A percentile compares a stretch with the other conserved stretches of the same genome.
Conservation (phyloP, 2,329 filamentous ascomycete species). For the Exophiala calicioides region DNA sequence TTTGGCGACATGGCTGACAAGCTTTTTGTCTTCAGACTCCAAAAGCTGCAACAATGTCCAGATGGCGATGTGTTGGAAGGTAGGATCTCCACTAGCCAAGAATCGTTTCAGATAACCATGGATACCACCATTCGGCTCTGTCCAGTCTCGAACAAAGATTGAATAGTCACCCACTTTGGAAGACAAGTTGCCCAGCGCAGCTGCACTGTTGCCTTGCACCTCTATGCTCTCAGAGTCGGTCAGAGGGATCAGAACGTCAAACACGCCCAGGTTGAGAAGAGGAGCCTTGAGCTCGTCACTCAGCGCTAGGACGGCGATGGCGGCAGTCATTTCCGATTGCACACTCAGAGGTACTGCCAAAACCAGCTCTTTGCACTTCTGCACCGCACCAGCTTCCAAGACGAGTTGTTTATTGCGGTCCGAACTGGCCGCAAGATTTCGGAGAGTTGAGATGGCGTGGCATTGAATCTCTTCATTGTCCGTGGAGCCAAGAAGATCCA, state of each 20-base stretch:
- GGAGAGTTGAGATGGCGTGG: constrained; percentile 93
- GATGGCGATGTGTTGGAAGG: constrained; percentile 98
- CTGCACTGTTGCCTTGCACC: constrained; percentile 96
- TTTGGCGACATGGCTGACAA: constrained; percentile 86
- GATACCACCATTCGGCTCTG: constrained; percentile 86
- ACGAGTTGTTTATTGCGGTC: constrained; percentile 98
- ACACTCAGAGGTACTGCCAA: constrained; percentile 90
- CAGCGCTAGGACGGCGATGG: constrained; percentile 90
- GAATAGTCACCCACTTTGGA: constrained; percentile 98
- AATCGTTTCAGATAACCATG: constrained; percentile 94
- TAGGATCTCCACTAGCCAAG: constrained; percentile 89
- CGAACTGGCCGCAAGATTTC: constrained; percentile 93
- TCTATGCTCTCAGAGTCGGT: constrained; percentile 96
- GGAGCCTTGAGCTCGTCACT: constrained; percentile 95
- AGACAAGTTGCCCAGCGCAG: constrained; percentile 90
- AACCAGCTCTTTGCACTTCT: constrained; percentile 97
- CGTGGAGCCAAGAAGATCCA: constrained; percentile 89
- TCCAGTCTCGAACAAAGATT: constrained; percentile 94
- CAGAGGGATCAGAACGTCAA: constrained; percentile 91
- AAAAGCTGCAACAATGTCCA: constrained; percentile 96
- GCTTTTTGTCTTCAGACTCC: constrained; percentile 86
- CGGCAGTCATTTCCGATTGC: constrained; percentile 99
- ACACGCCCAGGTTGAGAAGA: constrained; percentile 86
- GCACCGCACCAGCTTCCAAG: constrained; percentile 90
- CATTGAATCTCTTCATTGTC: constrained; percentile 99